Evolutionary conservation across 768 basidiomycete genomes (phyloP), one percentile per base, ranked within the genome.

Genomic region (Hypsizygus marmoreus): DNA sequence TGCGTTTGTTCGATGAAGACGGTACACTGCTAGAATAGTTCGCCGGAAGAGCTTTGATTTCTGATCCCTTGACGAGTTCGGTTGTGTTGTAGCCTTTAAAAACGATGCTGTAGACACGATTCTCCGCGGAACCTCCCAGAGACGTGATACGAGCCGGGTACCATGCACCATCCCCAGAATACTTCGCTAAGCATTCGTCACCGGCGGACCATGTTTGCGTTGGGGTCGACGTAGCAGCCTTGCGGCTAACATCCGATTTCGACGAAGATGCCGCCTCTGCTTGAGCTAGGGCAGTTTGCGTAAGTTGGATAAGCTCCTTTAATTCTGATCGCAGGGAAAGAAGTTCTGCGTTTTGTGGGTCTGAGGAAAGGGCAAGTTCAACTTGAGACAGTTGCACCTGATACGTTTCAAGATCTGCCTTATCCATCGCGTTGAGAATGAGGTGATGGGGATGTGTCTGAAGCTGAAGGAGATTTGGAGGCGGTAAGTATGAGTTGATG

Each of bases 31-130:
- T 67, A 41, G 71, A 70, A 58, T 84, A 66, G 62, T 79, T 85
- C 8, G 76, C 41, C 2, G 90, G 86, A 10, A 90, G 72, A 6
- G 78, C 48, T 61, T 91, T 91, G 53, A 93, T 68, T 60, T 88
- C 86, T 13, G 75, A 67, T 24, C 77, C 75, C 59, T 86, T 85
- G 25, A 92, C 80, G 28, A 90, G 79, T 67, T 95, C 93, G 20
- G 93, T 93, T 22, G 86, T 88, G 63, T 93, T 90, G 74, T 95
- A 95, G 4, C 86, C 88, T 62, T 90, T 89, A 77, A 93, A 95
- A 26, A 93, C 78, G 59, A 95, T 86, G 64, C 84, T 91, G 73
- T 89, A 95, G 47, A 89, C 86, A 12, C 85, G 80, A 58, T 91
- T 88, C 45, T 90, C 87, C 44, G 79, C 69, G 20, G 89, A 84